Evolutionary conservation across 805 yeast species (phyloP).

Genomic region (Ogataea ganodermae): DNA sequence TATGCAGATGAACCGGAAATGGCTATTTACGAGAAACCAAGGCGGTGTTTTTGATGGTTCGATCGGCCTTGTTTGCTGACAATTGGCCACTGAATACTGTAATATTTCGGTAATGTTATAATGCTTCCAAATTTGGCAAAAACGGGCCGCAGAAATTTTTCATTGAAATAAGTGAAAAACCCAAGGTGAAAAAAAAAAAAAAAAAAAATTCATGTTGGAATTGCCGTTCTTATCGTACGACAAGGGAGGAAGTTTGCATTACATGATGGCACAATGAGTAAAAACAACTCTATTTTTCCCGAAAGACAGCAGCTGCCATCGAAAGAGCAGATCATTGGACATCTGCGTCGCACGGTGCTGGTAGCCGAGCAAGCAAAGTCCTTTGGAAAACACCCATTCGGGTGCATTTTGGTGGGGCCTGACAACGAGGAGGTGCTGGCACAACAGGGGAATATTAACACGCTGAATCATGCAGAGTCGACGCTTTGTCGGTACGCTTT

Average conservation of each 20-base stretch:
- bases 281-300: constrained; percentile 15
- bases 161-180: not conserved
- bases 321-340: constrained; percentile 2
- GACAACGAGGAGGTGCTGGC: constrained; percentile 26
- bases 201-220: not conserved
- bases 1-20: no score
- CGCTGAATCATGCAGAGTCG: constrained; percentile 34
- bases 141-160: not conserved
- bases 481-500: constrained; percentile 28
- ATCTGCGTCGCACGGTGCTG: constrained; percentile 17
- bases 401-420: constrained; percentile 32
- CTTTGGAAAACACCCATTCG: constrained; percentile 33
- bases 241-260: no score
- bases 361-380: constrained; percentile 26
- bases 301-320: constrained; percentile 18
- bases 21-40: no score
- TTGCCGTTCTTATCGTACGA: not conserved
- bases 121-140: not conserved
- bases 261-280: not conserved
- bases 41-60: no score
- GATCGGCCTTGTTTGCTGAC: no score
- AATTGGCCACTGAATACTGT: no score
- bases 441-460: constrained; percentile 32
- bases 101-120: no score
- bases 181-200: not conserved